Base-by-base conservation (phyloP, 306 rosid genomes). In the Mimosa bimucronata region DNA sequence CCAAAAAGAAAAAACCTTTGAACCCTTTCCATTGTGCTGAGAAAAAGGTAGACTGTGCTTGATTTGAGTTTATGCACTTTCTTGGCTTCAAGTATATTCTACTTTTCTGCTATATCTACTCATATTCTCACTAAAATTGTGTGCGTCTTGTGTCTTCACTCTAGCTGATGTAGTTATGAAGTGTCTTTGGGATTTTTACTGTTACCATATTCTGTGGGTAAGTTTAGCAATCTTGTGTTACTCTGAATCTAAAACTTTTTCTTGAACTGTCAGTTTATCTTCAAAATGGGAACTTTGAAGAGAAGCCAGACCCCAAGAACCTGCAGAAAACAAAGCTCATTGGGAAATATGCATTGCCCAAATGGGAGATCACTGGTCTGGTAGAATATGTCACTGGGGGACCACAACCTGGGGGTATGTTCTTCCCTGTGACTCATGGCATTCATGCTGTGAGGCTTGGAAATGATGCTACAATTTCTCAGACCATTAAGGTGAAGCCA, bases 391-490 rank as follows among this genome's bases (percentile, higher is more conserved):
- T 95, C 69, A 72, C 97, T 0, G 98, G 94, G 5, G 97, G 98
- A 28, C 96, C 98, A 13, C 98, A 95, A 74, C 92, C 98, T 0
- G 98, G 98, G 8, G 98, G 98, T 30, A 92, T 92, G 96, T 95
- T 67, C 91, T 92, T 92, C 66, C 71, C 87, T 5, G 98, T 95
- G 40, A 88, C 89, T 53, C 98, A 95, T 72, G 98, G 98, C 50
- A 73, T 82, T 42, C 98, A 95, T 84, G 98, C 98, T 37, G 94
- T 95, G 40, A 95, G 98, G 86, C 96, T 95, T 23, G 98, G 98
- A 23, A 95, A 95, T 52, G 96, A 92, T 13, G 98, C 98, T 26
- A 87, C 97, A 11, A 83, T 95, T 81, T 91, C 98, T 38, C 98
- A 95, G 87, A 88, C 76, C 71, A 66, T 93, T 13, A 90, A 89